Base-by-base conservation (phyloP, 2,329 filamentous ascomycete genomes). In the Xylaria polymorpha region DNA sequence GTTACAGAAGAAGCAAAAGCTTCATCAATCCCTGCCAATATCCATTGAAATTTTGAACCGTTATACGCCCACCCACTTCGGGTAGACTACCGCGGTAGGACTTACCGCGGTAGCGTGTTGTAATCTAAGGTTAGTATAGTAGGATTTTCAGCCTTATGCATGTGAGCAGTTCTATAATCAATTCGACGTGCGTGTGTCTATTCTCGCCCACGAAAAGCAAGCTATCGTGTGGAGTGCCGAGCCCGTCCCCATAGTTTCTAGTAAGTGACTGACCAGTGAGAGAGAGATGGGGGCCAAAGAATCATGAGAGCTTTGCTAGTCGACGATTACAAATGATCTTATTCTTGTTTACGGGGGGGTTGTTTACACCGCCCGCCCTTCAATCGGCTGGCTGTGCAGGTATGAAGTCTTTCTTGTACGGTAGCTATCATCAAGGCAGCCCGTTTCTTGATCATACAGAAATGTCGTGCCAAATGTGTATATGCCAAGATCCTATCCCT, bases 131-230 rank as follows among this genome's bases (percentile, higher is more conserved):
- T 44, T n/a, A 56, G 32, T 37, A 37, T 35, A 14, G n/a, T 14
- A 55, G 60, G 44, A 62, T 62, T 55, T 20, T 62, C 60, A 62
- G 60, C 60, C 60, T 43, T 62, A 62, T 58, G 37, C 55, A 58
- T 1, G 7, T 41, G 39, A 58, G 8, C 29, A 43, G 20, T 25
- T 43, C 41, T 57, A 43, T 25, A 57, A 39, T 57, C 25, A 35
- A 22, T n/a, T 25, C 37, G 4, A n/a, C 15, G 48, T 67, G 60
- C 55, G 43, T 25, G 48, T 55, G 46, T 56, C 55, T 68, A 68
- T 68, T 68, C 55, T 68, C 8, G 41, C 10, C 53, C 61, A n/a
- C n/a, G 20, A 46, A 3, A 29, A 12, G 20, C 20, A 58, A 57
- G 43, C 22, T 9, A 7, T 15, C 58, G 44, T 22, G n/a, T 39